Conservation (phyloP, 2,329 filamentous ascomycete genomes). For the Fusarium odoratissimum region DNA sequence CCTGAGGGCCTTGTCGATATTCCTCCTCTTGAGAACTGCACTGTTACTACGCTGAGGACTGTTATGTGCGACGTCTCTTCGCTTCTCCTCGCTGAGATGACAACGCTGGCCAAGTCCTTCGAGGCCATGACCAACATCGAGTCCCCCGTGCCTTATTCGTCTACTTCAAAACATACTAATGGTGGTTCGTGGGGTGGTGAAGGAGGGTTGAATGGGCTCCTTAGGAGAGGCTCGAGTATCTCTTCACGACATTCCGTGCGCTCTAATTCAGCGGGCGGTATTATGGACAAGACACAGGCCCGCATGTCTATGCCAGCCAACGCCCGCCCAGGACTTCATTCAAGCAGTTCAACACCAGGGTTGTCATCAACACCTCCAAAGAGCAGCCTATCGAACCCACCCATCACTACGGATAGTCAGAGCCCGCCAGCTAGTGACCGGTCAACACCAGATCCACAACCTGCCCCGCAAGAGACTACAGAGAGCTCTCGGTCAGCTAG, state of each 20-base stretch:
- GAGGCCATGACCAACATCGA: constrained; percentile 81
- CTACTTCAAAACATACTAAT: constrained; percentile 52
- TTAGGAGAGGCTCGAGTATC: constrained; percentile 68
- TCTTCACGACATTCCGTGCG: constrained; percentile 57
- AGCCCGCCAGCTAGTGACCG: constrained; percentile 51
- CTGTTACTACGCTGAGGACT: constrained; percentile 83
- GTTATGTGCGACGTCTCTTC: constrained; percentile 84
- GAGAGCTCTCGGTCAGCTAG: constrained; percentile 62
- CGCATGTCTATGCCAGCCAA: constrained; percentile 86
- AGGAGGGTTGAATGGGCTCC: constrained; percentile 49
- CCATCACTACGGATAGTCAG: constrained; percentile 61
- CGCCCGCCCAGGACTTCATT: constrained; percentile 56
- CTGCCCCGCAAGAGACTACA: constrained; percentile 52
- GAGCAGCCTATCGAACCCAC: constrained; percentile 61
- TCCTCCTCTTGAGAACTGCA: constrained; percentile 74
- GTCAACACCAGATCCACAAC: constrained; percentile 55
- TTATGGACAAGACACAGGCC: constrained; percentile 68
- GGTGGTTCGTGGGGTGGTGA: constrained; percentile 57
- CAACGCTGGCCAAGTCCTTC: constrained; percentile 76
- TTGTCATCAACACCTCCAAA: constrained; percentile 64
- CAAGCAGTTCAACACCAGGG: constrained; percentile 58
- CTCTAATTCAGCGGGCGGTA: constrained; percentile 64
- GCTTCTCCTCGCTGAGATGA: constrained; percentile 79
- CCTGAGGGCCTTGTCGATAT: constrained; percentile 78
- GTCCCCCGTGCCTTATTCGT: constrained; percentile 71